Conservation (phyloP, 2,329 filamentous ascomycete species). For the Fusarium tupiense region DNA sequence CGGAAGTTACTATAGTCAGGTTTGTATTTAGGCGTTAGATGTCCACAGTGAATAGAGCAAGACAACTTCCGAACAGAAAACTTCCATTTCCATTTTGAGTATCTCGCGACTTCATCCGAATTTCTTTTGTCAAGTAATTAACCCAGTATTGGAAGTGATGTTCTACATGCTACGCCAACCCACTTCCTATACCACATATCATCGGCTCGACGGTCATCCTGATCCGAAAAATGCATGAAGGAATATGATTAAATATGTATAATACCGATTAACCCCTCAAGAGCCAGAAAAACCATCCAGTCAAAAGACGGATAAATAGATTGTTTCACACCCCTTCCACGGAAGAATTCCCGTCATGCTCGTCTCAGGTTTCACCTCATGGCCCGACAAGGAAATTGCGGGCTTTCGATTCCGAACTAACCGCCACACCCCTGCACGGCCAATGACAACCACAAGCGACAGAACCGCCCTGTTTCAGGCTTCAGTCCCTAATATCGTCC, state of each 20-base stretch:
- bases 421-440: not conserved
- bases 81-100: not conserved
- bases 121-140: not conserved
- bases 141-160: not conserved
- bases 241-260: not conserved
- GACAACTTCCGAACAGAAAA: not conserved
- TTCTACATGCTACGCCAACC: not conserved
- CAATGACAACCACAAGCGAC: not conserved
- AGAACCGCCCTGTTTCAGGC: slow-evolving; percentile 24
- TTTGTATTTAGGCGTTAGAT: not conserved
- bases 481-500: slow-evolving; percentile 15
- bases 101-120: not conserved
- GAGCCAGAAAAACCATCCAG: not conserved
- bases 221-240: not conserved
- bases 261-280: not conserved
- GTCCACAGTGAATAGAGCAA: not conserved
- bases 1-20: rapidly evolving
- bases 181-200: not conserved
- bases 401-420: slow-evolving; percentile 21
- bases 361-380: slow-evolving; percentile 22
- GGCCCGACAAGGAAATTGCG: slow-evolving; percentile 22
- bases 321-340: slow-evolving; percentile 30
- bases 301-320: slow-evolving; percentile 23
- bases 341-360: slow-evolving; percentile 15
- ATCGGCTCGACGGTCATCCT: not conserved